A percentile compares a stretch with the other conserved stretches of the same genome.
phyloP scores from a whole-genome alignment of 2,329 filamentous ascomycete genomes.

The Clathrospora elynae region DNA sequence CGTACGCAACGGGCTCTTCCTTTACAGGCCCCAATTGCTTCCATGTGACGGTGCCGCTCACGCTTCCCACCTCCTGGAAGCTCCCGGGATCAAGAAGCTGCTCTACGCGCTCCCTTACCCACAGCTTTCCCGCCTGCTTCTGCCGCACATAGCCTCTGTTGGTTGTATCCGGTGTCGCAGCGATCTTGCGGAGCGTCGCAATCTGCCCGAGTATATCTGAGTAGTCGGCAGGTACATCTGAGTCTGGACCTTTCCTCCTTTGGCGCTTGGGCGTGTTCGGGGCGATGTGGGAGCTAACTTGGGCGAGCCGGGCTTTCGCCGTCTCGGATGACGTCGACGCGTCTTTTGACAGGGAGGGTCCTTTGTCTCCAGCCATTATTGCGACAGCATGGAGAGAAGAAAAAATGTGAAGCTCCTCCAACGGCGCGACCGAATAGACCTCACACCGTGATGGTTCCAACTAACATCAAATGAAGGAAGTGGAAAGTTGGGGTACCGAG shows the following conservation, averaged over 20 bases:
- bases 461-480: conserved; percentile 4
- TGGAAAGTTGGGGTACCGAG: conserved; percentile 32
- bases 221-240: conserved; percentile 63
- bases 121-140: conserved; percentile 67
- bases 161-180: conserved; percentile 59
- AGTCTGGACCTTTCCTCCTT: conserved; percentile 43
- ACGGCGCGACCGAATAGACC: conserved; percentile 12
- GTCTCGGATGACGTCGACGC: conserved; percentile 26
- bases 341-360: conserved; percentile 18
- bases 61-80: conserved; percentile 65
- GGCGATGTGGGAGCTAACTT: conserved; percentile 54
- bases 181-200: conserved; percentile 57
- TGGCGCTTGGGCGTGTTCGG: conserved; percentile 46
- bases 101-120: conserved; percentile 66
- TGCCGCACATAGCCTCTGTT: conserved; percentile 66
- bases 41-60: conserved; percentile 65
- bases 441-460: conserved; percentile 27
- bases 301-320: conserved; percentile 54
- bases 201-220: conserved; percentile 66
- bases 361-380: conserved; percentile 34
- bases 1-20: conserved; percentile 58
- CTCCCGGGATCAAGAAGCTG: conserved; percentile 61
- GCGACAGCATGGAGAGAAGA: background rate
- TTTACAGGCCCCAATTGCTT: conserved; percentile 52
- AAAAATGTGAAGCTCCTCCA: conserved; percentile 11